Evolutionary conservation across 306 rosid species (phyloP).

Genomic region (Parietaria judaica): DNA sequence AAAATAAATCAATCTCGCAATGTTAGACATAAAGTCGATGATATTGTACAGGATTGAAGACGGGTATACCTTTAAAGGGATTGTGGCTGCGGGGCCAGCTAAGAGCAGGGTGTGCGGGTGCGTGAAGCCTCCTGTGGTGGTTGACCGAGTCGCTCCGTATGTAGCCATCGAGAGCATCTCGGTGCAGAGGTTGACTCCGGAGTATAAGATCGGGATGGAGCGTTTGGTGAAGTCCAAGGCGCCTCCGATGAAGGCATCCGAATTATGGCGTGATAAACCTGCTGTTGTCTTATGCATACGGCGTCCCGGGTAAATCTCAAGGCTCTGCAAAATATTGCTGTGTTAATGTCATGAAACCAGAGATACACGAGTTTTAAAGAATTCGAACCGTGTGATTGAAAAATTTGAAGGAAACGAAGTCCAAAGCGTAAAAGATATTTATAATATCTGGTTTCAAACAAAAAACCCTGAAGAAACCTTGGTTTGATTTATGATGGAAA

Average conservation of each 20-base stretch:
- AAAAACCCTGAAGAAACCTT: no score
- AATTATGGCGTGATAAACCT: conserved; percentile 61
- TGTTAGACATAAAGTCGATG: no score
- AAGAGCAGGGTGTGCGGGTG: conserved; percentile 71
- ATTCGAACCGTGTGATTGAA: no score
- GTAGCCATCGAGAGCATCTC: conserved; percentile 52
- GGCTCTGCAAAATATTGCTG: not conserved
- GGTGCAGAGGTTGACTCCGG: conserved; percentile 68
- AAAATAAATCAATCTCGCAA: no score
- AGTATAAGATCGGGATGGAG: conserved; percentile 78
- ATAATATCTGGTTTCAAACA: no score
- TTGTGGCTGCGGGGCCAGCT: conserved; percentile 58
- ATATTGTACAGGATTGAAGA: conserved; percentile 37
- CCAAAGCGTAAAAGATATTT: no score
- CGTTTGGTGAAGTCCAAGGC: conserved; percentile 61
- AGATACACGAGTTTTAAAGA: no score
- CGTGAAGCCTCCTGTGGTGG: conserved; percentile 49
- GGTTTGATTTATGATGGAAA: no score
- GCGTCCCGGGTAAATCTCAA: conserved; percentile 70
- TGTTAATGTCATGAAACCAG: not conserved
- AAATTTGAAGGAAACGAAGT: no score
- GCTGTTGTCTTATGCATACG: conserved; percentile 72
- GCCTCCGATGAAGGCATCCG: conserved; percentile 78
- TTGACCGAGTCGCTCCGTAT: conserved; percentile 61
- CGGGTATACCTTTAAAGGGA: conserved; percentile 73